phyloP scores from a whole-genome alignment of 805 yeast species.

The Yamadazyma olivae region DNA sequence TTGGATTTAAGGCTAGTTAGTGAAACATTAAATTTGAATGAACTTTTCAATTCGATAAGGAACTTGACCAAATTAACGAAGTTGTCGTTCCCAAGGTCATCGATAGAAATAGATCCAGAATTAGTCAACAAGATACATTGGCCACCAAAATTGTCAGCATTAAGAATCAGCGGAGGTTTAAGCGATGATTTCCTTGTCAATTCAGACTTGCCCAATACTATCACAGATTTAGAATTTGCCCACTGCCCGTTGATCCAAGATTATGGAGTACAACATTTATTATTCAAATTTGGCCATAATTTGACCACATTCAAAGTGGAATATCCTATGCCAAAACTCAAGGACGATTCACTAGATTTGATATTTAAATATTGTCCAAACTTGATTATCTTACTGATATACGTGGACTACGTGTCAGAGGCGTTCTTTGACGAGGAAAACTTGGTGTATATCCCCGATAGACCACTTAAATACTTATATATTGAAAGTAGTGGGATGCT shows the following conservation, averaged over 20 bases:
- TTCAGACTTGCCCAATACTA: slow-evolving; percentile 70
- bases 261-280: slow-evolving; percentile 57
- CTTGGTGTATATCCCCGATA: slow-evolving; percentile 20
- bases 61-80: slow-evolving; percentile 62
- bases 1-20: slow-evolving; percentile 84
- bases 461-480: slow-evolving; percentile 60
- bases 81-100: slow-evolving; percentile 84
- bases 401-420: slow-evolving; percentile 74
- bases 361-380: slow-evolving; percentile 77
- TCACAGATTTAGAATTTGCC: slow-evolving; percentile 71
- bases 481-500: slow-evolving; percentile 83
- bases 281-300: slow-evolving; percentile 63
- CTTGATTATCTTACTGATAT: slow-evolving; percentile 56
- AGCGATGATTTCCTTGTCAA: slow-evolving; percentile 72
- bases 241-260: slow-evolving; percentile 82
- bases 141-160: slow-evolving; percentile 74
- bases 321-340: slow-evolving; percentile 86
- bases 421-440: slow-evolving; percentile 33
- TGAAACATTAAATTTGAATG: slow-evolving; percentile 82
- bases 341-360: slow-evolving; percentile 66
- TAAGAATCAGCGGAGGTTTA: slow-evolving; percentile 86
- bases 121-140: slow-evolving; percentile 50
- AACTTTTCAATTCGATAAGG: slow-evolving; percentile 71
- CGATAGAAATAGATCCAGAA: slow-evolving; percentile 60
- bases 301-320: slow-evolving; percentile 62